phyloP scores from a whole-genome alignment of 176 grass and related monocot species.

The Pontederia crassipes region DNA sequence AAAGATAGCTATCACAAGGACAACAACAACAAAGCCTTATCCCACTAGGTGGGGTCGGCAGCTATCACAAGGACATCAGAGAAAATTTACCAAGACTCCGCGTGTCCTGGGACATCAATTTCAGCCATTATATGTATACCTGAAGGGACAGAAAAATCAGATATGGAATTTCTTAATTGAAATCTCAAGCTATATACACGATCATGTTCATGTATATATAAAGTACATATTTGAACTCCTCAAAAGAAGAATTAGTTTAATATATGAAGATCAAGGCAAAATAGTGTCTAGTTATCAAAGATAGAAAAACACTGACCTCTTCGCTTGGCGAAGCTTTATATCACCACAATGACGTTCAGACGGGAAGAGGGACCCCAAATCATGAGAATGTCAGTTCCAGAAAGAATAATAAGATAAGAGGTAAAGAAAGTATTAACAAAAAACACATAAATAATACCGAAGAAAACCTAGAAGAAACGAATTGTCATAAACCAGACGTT shows the following conservation, averaged over 20 bases:
- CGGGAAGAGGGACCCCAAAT: slow-evolving; percentile 7
- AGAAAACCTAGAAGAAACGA: too few species aligned
- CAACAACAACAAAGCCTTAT: too few species aligned
- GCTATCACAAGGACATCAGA: not conserved
- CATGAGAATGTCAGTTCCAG: slow-evolving; percentile 24
- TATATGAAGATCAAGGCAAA: not conserved
- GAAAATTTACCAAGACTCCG: slow-evolving; percentile 71
- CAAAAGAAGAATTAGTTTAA: too few species aligned
- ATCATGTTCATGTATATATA: too few species aligned
- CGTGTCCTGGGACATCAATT: slow-evolving; percentile 80
- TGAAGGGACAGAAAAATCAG: slow-evolving; percentile 23
- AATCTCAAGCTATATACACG: not conserved
- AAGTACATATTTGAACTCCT: too few species aligned
- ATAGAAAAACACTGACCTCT: slow-evolving; percentile 51
- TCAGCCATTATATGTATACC: slow-evolving; percentile 94
- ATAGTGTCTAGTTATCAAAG: not conserved
- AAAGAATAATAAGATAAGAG: not conserved
- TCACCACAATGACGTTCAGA: slow-evolving; percentile 20
- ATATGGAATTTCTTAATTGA: not conserved
- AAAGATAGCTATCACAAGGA: not conserved
- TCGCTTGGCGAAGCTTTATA: slow-evolving; percentile 76
- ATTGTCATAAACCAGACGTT: too few species aligned
- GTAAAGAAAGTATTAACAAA: slow-evolving; percentile 8
- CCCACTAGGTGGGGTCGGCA: too few species aligned
- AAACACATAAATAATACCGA: not conserved